Base-by-base conservation (phyloP, 2,329 filamentous ascomycete species). In the Neonectria punicea region DNA sequence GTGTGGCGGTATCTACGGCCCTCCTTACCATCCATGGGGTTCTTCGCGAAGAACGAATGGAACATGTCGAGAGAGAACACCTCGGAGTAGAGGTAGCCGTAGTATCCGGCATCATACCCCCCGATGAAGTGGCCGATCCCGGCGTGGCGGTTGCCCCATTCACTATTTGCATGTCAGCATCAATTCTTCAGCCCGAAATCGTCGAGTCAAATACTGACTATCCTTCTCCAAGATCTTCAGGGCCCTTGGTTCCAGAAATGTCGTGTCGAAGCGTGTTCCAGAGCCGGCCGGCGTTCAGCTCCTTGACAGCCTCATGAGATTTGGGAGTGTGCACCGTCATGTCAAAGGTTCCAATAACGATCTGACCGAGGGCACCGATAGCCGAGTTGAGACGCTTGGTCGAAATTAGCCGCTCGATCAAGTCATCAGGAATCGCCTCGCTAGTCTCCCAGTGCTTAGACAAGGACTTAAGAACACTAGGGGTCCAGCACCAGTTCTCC, bases 11-110 rank as follows among this genome's bases (percentile, higher is more conserved):
- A 96, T 63, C 92, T 81, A 14, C 92, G 85, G 1, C 93, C 93
- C 76, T 93, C 88, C 69, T 86, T 87, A 34, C 84, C 85, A 77
- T 94, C 87, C 92, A 95, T 94, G 0, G 93, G 93, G 76, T 94
- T 85, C 71, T 87, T 84, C 82, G 91, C 90, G 82, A 96, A 96
- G 51, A 92, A 90, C 0, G 87, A 87, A 80, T 93, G 89, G 84
- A 95, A 97, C 92, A 97, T 95, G 79, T 97, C 93, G 28, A 91
- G 87, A 22, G 90, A 92, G 80, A 94, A 96, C 18, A 96, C 93
- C 77, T 93, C 87, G 1, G 90, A 93, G 68, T 87, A 91, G 36
- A 91, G 81, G 75, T 91, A 92, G 72, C 89, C 89, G 78, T 96
- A 96, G 81, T 95, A 95, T 47, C 92, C 92, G 32, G 93, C 92